A percentile compares a stretch with the other conserved stretches of the same genome.
Conservation (phyloP, 2,329 filamentous ascomycete species). For the Septoria petroselini region DNA sequence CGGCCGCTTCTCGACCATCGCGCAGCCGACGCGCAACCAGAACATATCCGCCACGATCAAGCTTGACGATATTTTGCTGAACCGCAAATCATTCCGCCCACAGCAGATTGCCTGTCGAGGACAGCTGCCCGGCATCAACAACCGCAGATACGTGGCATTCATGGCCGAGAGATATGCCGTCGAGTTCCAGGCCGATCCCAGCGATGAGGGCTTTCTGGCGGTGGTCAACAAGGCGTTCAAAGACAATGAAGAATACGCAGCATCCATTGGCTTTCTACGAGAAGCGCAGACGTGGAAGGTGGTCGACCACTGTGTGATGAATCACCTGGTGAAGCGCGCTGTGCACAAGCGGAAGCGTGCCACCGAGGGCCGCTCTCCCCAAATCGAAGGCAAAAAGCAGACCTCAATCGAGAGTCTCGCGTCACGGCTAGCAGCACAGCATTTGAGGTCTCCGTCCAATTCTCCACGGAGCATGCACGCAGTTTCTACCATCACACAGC, state of each 20-base stretch:
- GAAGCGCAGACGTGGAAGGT: constrained; percentile 60
- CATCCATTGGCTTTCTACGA: constrained; percentile 42
- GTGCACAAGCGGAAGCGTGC: constrained; percentile 15
- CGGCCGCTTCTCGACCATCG: constrained; percentile 18
- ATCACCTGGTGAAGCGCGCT: constrained; percentile 46
- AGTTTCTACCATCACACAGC: constrained; percentile 26
- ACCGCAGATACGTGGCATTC: constrained; percentile 19
- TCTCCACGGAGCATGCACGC: constrained; percentile 25
- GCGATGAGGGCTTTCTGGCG: constrained; percentile 17
- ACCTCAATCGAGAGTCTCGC: constrained; percentile 25
- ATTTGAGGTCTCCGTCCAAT: constrained; percentile 23
- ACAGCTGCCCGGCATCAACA: constrained; percentile 25
- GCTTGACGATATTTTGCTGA: constrained; percentile 30
- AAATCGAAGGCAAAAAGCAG: background rate
- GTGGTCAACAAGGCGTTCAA: constrained; percentile 23
- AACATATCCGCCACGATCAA: constrained; percentile 34
- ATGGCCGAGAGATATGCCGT: constrained; percentile 19
- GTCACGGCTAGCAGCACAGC: constrained; percentile 18
- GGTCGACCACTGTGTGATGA: constrained; percentile 50
- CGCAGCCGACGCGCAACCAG: constrained; percentile 15
- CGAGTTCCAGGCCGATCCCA: constrained; percentile 8
- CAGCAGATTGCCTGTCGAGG: constrained; percentile 31
- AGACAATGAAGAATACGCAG: constrained; percentile 17
- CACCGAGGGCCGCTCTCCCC: constrained; percentile 9
- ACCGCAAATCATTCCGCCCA: constrained; percentile 32